phyloP scores from a whole-genome alignment of 768 basidiomycete genomes.

The Rhizopogon rudus region DNA sequence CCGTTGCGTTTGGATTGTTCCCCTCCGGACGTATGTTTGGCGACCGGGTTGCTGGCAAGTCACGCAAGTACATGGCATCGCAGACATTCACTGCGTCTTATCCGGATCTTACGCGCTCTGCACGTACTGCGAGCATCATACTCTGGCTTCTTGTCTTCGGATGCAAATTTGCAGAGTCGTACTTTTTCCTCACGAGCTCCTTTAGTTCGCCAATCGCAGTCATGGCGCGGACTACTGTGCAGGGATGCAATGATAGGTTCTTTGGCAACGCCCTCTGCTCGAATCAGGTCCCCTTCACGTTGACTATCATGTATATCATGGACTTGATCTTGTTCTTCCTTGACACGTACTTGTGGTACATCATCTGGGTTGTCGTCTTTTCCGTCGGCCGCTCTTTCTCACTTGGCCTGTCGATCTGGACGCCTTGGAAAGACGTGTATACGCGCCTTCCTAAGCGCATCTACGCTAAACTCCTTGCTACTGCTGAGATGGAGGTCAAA shows the following conservation, averaged over 20 bases:
- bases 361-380: conserved; percentile 97
- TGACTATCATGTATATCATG: conserved; percentile 99
- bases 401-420: conserved; percentile 96
- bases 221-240: conserved; percentile 94
- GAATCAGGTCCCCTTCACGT: conserved; percentile 91
- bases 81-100: conserved; percentile 99
- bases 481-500: conserved; percentile 97
- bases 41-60: conserved; percentile 94
- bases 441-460: conserved; percentile 96
- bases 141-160: conserved; percentile 92
- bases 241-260: conserved; percentile 80
- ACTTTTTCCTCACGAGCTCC: conserved; percentile 97
- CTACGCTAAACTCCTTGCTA: conserved; percentile 94
- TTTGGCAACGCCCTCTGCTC: conserved; percentile 80
- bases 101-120: conserved; percentile 63
- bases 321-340: conserved; percentile 97
- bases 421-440: conserved; percentile 97
- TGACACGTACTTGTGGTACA: conserved; percentile 99
- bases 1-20: conserved; percentile 79
- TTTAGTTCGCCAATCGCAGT: conserved; percentile 95
- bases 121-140: conserved; percentile 77
- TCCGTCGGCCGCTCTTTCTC: conserved; percentile 87
- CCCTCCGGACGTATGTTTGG: conserved; percentile 99
- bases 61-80: conserved; percentile 97
- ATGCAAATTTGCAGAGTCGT: conserved; percentile 97